Percentiles rank a stretch among this genome's conserved stretches.
These are phyloP conservation scores for Phytopythium ostracodes DNA, from an alignment of 352 stramenopile species.

Conservation along the genomic window DNA sequence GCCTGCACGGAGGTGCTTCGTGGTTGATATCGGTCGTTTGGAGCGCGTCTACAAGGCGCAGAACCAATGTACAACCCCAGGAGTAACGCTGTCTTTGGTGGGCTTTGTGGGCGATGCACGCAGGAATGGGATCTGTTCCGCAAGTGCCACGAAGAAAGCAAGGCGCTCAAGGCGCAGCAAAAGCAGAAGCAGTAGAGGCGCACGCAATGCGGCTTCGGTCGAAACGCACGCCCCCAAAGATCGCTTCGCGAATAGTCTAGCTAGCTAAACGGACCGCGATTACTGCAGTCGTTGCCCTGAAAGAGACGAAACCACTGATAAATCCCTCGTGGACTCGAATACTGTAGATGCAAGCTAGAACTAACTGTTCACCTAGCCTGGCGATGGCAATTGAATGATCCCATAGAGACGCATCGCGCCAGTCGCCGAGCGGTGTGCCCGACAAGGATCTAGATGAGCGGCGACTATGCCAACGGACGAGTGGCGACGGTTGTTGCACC, in stretches of 20 bases:
- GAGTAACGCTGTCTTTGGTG: neutral
- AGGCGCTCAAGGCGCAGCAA: constrained; percentile 28
- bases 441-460: neutral
- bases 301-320: too few species aligned
- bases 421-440: neutral
- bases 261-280: too few species aligned
- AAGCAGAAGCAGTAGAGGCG: neutral
- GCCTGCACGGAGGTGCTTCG: constrained; percentile 52
- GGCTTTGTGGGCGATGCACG: neutral
- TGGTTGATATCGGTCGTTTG: neutral
- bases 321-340: too few species aligned
- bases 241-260: too few species aligned
- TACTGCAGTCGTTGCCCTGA: too few species aligned
- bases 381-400: neutral
- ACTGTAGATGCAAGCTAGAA: too few species aligned
- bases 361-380: neutral
- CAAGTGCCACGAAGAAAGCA: constrained; percentile 64
- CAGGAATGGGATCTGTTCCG: constrained; percentile 74
- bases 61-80: too few species aligned
- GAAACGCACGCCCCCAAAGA: too few species aligned
- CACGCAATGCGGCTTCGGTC: too few species aligned
- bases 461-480: neutral
- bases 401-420: neutral
- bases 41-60: too few species aligned
- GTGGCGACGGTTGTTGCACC: neutral